Base-by-base conservation (phyloP, 2,329 filamentous ascomycete genomes). In the Phialophora tarda region DNA sequence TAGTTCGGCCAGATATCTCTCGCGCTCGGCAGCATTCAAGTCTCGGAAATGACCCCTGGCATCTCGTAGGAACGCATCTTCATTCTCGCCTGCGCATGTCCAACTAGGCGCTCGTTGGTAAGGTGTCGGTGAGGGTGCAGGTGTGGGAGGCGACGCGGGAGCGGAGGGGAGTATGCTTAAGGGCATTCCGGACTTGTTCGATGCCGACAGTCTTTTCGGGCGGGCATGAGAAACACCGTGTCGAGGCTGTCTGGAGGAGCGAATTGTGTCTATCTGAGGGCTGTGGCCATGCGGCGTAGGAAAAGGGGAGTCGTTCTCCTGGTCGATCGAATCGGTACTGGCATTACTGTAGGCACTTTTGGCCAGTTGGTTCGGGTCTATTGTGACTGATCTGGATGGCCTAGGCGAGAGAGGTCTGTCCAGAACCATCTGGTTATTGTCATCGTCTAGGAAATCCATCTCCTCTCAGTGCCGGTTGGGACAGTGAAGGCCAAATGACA, bases 1-100 rank as follows among this genome's bases (percentile, higher is more conserved):
- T 64, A 99, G 83, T 76, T 97, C 93, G 59, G 92, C 92, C 66
- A 99, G 82, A 73, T 96, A 87, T 47, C 91, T 86, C 73, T 93
- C 91, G 64, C 91, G 88, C 78, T 94, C 91, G 0, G 88, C 86
- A 26, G 89, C 86, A 65, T 88, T 90, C 77, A 92, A 89, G 62
- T 89, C 87, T 74, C 89, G 88, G 75, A 98, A 98, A 74, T 93
- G 88, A 67, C 89, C 86, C 67, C 91, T 87, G 65, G 95, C 88
- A 75, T 93, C 89, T 71, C 91, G 84, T 62, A 96, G 85, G 73
- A 94, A 91, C 71, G 90, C 87, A 75, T 96, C 92, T 77, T 97
- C 92, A 67, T 92, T 90, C 50, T 89, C 89, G 23, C 78, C 77
- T 32, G 76, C 71, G 26, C 75, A 76, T 55, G 75, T 78, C 81